Evolutionary conservation across 768 basidiomycete species (phyloP), one percentile per base, ranked within the genome.

Genomic region (Lentinula guzmanii): DNA sequence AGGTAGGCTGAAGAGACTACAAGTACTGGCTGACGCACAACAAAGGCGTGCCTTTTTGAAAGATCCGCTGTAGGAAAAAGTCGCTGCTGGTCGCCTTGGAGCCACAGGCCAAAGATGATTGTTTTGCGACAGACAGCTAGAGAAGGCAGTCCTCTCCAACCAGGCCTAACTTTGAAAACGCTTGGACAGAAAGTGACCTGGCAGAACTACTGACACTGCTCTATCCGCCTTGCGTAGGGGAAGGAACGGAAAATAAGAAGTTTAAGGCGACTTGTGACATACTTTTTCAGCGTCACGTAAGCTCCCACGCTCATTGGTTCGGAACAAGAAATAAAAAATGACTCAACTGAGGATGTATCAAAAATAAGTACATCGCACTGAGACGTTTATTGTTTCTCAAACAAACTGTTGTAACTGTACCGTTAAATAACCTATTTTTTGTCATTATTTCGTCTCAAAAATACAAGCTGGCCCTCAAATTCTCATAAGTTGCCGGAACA

Each of bases 11-110:
- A 63, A 63, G 66, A 66, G 70, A 65, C 61, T 66, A 62, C 67
- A 69, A 69, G 65, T 65, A 67, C 64, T 83, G 90, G 89, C 89
- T 79, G 80, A 93, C 90, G 90, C 90, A 81, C 90, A 91, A 80
- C 87, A 81, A 92, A 93, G 90, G 90, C 90, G 90, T 83, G 89
- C 89, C 89, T 91, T 91, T 92, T 91, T 70, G 67, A 65, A 66
- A 69, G 73, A 65, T 62, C 67, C 67, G 64, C 61, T 63, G 72
- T 65, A 69, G 69, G 42, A 45, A 42, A 67, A 69, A 68, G 70
- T 66, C 67, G 62, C 63, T 67, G 69, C 48, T 59, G 59, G 59
- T 60, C 39, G 48, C 37, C 59, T 46, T 51, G 59, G 51, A 60
- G 50, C 59, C 59, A 60, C 59, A 31, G 51, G 48, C 50, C 35